Base-by-base conservation (phyloP, 2,329 filamentous ascomycete genomes). In the Colletotrichum somersetense region DNA sequence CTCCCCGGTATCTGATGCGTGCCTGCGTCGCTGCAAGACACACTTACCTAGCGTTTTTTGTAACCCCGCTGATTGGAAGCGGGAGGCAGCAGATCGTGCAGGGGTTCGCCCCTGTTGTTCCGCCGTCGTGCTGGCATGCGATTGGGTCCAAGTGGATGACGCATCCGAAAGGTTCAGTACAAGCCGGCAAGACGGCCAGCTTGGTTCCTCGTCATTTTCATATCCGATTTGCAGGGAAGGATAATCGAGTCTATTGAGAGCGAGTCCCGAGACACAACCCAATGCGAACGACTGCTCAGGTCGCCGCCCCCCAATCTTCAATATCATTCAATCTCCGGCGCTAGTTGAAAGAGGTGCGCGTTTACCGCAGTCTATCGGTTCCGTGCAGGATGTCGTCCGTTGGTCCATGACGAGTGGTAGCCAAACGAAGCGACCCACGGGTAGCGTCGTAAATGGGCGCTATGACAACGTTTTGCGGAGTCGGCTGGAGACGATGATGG, bases 51-150 rank as follows among this genome's bases (percentile, higher is more conserved):
- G 30, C 4, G 30, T 64, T 12, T 46, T 20, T 16, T 50, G 18
- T 59, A 14, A 55, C 48, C 66, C 56, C 42, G 70, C 46, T 64
- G 66, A 69, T 59, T 65, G 70, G 53, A 65, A 40, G 66, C 66
- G 52, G 68, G 38, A 46, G 52, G 42, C 58, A 63, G 70, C 57
- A 70, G 70, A 74, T 74, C 70, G 8, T 52, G 48, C 70, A 74
- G 52, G 70, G 72, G 61, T 59, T 58, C 20, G 50, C 67, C 68
- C 66, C 40, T 72, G 59, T 11, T 52, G 23, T 65, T 26, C 48
- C 59, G 30, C n/a, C 52, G 7, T 30, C 12, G 59, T 56, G 69
- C 56, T 63, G 66, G 69, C 40, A n/a, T 46, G 44, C 58, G 57
- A 44, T 53, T 44, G 53, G 38, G 30, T 18, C 23, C 23, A 23